Evolutionary conservation across 768 basidiomycete species (phyloP).

Genomic region (Trametes meyenii): DNA sequence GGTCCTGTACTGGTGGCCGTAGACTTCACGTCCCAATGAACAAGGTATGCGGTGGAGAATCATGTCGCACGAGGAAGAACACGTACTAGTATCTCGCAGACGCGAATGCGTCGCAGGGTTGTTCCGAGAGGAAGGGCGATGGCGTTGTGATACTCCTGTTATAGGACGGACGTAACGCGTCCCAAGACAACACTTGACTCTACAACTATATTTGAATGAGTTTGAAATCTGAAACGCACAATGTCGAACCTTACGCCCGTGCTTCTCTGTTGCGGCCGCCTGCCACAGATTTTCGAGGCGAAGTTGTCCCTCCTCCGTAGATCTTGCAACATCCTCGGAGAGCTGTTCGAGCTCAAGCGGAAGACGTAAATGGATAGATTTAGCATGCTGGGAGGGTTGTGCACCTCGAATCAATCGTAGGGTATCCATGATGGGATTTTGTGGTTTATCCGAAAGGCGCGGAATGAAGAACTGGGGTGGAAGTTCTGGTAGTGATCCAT

Average conservation of each 20-base stretch:
- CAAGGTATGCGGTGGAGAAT: neutral
- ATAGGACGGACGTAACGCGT: constrained; percentile 47
- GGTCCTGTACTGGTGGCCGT: constrained; percentile 47
- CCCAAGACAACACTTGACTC: constrained; percentile 55
- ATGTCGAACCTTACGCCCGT: neutral
- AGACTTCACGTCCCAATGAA: constrained; percentile 42
- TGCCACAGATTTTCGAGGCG: constrained; percentile 15
- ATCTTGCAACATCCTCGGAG: constrained; percentile 11
- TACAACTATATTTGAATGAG: neutral
- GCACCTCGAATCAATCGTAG: constrained; percentile 36
- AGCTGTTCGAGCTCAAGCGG: constrained; percentile 12
- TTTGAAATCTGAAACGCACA: neutral
- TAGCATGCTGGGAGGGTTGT: neutral
- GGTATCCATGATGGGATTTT: constrained; percentile 74
- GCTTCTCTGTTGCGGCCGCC: neutral
- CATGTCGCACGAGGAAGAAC: constrained; percentile 26
- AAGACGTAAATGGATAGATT: neutral
- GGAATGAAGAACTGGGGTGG: constrained; percentile 59
- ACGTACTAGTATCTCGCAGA: constrained; percentile 61
- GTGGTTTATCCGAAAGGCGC: constrained; percentile 66
- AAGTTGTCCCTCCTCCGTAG: neutral
- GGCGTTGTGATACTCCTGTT: constrained; percentile 33
- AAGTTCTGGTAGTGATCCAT: constrained; percentile 19
- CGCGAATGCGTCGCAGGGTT: constrained; percentile 52
- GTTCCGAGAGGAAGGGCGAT: constrained; percentile 72